These are phyloP conservation scores for Tolypocladium capitatum DNA, from an alignment of 2,329 filamentous ascomycete species.

Conservation along the genomic window DNA sequence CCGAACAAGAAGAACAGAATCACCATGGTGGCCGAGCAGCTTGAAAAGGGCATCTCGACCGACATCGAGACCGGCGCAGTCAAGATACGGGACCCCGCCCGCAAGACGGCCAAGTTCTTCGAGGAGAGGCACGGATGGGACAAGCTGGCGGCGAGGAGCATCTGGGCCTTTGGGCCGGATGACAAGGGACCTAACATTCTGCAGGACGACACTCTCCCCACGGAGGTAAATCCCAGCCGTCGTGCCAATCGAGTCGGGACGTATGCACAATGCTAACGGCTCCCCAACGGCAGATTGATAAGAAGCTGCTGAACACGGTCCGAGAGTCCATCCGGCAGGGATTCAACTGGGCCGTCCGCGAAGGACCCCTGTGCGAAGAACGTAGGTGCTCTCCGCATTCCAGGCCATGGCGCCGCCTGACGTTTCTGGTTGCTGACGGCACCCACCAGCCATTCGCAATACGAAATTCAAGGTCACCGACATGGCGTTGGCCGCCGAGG, in stretches of 20 bases:
- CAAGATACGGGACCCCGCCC: conserved; percentile 81
- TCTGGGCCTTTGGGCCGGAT: conserved; percentile 97
- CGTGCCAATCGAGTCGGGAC: neutral
- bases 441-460: conserved; percentile 69
- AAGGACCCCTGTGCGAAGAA: conserved; percentile 95
- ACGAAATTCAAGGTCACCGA: conserved; percentile 96
- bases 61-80: conserved; percentile 89
- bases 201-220: conserved; percentile 89
- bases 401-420: too few species aligned
- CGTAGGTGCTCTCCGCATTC: conserved; percentile 42
- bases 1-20: conserved; percentile 99
- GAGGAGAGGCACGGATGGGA: conserved; percentile 97
- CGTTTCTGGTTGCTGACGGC: neutral
- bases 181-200: conserved; percentile 91
- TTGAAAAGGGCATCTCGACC: conserved; percentile 86
- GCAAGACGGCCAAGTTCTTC: conserved; percentile 92
- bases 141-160: conserved; percentile 81
- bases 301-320: conserved; percentile 74
- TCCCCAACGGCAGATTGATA: conserved; percentile 54
- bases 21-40: conserved; percentile 92
- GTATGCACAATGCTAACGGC: neutral
- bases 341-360: conserved; percentile 90
- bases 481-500: conserved; percentile 70
- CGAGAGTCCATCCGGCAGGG: conserved; percentile 90
- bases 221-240: conserved; percentile 41